These are phyloP conservation scores for Isoetes taiwanensis DNA, from an alignment of 75 land plant genomes.

Conservation along the genomic window DNA sequence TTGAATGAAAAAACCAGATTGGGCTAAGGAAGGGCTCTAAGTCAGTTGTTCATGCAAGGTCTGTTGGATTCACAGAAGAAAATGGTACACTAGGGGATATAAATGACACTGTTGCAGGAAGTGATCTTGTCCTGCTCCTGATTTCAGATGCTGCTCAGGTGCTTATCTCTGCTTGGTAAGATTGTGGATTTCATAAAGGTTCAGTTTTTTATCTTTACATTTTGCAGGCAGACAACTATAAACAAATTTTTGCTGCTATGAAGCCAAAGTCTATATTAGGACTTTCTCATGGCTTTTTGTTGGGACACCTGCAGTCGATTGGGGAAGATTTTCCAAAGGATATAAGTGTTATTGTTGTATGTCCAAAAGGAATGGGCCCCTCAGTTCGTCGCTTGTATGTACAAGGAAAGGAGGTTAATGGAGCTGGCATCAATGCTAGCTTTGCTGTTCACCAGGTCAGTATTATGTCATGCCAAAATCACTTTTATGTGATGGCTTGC, in stretches of 20 bases:
- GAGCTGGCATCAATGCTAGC: constrained; percentile 97
- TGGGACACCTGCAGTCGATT: constrained; percentile 89
- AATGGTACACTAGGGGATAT: constrained; percentile 89
- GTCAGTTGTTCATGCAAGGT: constrained; percentile 77
- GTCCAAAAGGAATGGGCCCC: constrained; percentile 98
- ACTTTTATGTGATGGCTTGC: no score
- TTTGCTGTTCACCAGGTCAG: constrained; percentile 92
- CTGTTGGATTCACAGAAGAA: constrained; percentile 90
- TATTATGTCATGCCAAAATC: no score
- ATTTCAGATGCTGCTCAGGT: constrained; percentile 99
- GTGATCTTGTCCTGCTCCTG: constrained; percentile 77
- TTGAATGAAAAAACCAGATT: no score
- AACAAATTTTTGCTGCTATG: constrained; percentile 80
- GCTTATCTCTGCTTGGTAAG: no score
- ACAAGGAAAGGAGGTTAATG: constrained; percentile 95
- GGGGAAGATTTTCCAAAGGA: constrained; percentile 77
- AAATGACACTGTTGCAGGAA: constrained; percentile 67
- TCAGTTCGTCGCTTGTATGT: constrained; percentile 93
- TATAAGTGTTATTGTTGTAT: constrained; percentile 93
- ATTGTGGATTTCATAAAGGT: no score
- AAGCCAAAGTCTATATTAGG: constrained; percentile 89
- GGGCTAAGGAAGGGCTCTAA: constrained; percentile 85
- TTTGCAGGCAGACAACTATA: constrained; percentile 84
- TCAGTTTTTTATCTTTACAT: no score
- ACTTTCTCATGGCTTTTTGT: constrained; percentile 89